A percentile compares a stretch with the other conserved stretches of the same genome.
Conservation (phyloP, 306 rosid genomes). For the Datisca glomerata region DNA sequence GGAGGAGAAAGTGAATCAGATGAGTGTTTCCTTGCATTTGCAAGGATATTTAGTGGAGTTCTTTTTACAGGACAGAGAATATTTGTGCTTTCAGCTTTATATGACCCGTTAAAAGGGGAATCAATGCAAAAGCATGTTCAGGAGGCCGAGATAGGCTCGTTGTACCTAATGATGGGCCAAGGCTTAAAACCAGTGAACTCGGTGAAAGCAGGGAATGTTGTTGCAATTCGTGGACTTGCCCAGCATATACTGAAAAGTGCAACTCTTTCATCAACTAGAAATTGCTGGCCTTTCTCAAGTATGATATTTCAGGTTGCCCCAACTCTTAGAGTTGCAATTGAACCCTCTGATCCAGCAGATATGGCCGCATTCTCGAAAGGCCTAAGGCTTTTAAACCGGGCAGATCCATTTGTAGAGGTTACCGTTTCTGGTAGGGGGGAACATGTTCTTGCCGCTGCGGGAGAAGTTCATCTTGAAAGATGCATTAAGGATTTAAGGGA, state of each 20-base stretch:
- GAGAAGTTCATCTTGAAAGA: slow-evolving; percentile 92
- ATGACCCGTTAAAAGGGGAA: slow-evolving; percentile 72
- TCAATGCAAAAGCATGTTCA: slow-evolving; percentile 69
- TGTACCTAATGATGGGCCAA: slow-evolving; percentile 95
- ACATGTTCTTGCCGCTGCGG: slow-evolving; percentile 77
- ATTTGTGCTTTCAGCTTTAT: slow-evolving; percentile 81
- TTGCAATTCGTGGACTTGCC: slow-evolving; percentile 89
- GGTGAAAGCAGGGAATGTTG: slow-evolving; percentile 68
- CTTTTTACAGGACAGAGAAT: slow-evolving; percentile 51
- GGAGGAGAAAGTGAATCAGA: slow-evolving; percentile 50
- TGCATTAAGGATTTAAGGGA: slow-evolving; percentile 86
- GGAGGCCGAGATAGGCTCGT: slow-evolving; percentile 57
- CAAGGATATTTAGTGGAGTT: slow-evolving; percentile 82
- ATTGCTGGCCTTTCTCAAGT: slow-evolving; percentile 90
- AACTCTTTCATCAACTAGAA: slow-evolving; percentile 69
- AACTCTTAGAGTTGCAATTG: slow-evolving; percentile 76
- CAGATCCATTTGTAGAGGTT: slow-evolving; percentile 89
- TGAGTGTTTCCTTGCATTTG: slow-evolving; percentile 89
- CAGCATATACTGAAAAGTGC: slow-evolving; percentile 86
- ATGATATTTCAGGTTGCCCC: slow-evolving; percentile 81
- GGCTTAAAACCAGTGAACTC: slow-evolving; percentile 59
- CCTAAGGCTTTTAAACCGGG: slow-evolving; percentile 69
- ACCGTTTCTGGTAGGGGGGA: slow-evolving; percentile 77
- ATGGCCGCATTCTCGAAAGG: slow-evolving; percentile 60
- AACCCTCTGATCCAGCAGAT: slow-evolving; percentile 84